phyloP scores from a whole-genome alignment of 164 flowering plant species.

The Piper longum region DNA sequence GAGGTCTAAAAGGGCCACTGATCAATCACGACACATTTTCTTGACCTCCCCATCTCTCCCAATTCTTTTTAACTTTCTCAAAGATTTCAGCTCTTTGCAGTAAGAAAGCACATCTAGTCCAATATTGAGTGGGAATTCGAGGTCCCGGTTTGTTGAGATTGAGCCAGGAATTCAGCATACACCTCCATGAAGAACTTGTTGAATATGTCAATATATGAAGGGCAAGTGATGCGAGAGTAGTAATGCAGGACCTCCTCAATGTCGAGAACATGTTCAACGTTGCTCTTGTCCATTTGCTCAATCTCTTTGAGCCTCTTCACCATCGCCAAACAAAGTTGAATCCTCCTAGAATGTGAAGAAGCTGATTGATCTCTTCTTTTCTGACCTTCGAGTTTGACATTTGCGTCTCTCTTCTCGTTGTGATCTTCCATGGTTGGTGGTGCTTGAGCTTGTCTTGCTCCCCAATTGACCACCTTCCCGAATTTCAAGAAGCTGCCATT shows the following conservation, averaged over 20 bases:
- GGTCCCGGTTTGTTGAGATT: not conserved
- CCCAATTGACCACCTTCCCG: not conserved
- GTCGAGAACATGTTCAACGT: slow-evolving; percentile 54
- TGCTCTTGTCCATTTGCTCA: slow-evolving; percentile 38
- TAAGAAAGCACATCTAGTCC: too few species aligned
- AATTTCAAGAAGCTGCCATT: slow-evolving; percentile 14
- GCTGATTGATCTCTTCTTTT: slow-evolving; percentile 5
- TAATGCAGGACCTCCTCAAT: slow-evolving; percentile 65
- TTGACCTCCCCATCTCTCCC: too few species aligned
- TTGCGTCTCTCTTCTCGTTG: slow-evolving; percentile 3
- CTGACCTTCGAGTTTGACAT: not conserved
- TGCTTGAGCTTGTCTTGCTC: not conserved
- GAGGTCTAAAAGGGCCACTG: too few species aligned
- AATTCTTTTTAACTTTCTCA: too few species aligned
- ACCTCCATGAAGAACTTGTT: slow-evolving; percentile 61
- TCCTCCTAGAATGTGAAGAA: slow-evolving; percentile 6
- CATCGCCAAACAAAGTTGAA: slow-evolving; percentile 13
- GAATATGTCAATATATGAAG: slow-evolving; percentile 65
- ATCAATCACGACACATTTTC: too few species aligned
- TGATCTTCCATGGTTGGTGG: not conserved
- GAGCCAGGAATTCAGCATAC: slow-evolving; percentile 26
- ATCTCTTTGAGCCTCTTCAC: slow-evolving; percentile 49
- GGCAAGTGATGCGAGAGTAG: slow-evolving; percentile 65
- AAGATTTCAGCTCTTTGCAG: too few species aligned
- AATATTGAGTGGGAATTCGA: not conserved